Evolutionary conservation across 2,329 filamentous ascomycete genomes (phyloP).

Genomic region (Coniella lustricola): DNA sequence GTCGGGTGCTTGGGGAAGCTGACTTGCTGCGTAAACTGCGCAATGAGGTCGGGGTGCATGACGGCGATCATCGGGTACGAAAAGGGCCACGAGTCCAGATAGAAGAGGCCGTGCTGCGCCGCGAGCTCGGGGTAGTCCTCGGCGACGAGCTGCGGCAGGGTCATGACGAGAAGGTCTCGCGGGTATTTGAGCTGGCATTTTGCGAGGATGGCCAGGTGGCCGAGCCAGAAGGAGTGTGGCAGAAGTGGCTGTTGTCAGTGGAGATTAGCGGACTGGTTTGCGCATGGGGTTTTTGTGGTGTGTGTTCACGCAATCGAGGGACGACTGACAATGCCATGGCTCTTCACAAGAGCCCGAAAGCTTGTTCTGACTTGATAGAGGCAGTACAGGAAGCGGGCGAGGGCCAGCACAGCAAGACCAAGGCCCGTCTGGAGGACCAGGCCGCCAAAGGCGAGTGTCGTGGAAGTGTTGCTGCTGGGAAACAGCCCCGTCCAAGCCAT

Average conservation of each 20-base stretch:
- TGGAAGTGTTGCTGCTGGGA: too few relatives aligned
- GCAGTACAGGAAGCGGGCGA: constrained; percentile 22
- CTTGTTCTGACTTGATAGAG: constrained; percentile 23
- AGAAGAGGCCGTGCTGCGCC: constrained; percentile 22
- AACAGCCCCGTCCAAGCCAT: too few relatives aligned
- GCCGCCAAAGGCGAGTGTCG: not conserved
- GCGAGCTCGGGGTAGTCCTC: constrained; percentile 25
- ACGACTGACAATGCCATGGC: constrained; percentile 24
- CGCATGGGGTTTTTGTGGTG: too few relatives aligned
- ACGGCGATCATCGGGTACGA: constrained; percentile 28
- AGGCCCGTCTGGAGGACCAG: not conserved
- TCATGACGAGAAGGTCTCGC: constrained; percentile 21
- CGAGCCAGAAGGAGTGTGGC: constrained; percentile 28
- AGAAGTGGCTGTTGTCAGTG: constrained; percentile 22
- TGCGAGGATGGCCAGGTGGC: constrained; percentile 23
- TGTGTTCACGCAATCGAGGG: not conserved
- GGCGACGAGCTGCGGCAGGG: constrained; percentile 20
- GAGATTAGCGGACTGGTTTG: not conserved
- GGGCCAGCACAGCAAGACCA: not conserved
- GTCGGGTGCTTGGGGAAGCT: constrained; percentile 25
- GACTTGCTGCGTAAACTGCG: constrained; percentile 30
- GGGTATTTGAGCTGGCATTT: constrained; percentile 24
- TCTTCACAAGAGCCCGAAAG: constrained; percentile 20
- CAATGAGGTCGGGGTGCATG: constrained; percentile 29
- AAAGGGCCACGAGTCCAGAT: constrained; percentile 34